A percentile compares a stretch with the other conserved stretches of the same genome.
phyloP scores from a whole-genome alignment of 2,329 filamentous ascomycete genomes.

The Colletotrichum noveboracense region DNA sequence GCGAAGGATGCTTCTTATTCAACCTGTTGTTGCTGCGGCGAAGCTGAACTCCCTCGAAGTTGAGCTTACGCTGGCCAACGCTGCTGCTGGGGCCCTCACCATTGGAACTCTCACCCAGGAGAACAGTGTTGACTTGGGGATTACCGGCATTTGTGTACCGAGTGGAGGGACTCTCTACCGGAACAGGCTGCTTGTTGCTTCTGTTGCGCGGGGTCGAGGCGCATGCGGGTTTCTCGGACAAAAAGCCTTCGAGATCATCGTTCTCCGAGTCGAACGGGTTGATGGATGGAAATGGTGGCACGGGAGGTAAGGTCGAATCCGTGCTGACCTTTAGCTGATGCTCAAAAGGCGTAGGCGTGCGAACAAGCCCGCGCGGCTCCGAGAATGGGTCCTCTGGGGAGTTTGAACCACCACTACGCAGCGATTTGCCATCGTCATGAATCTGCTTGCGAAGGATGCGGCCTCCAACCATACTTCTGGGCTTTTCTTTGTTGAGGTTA shows the following conservation, averaged over 20 bases:
- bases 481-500: constrained; percentile 39
- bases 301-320: neutral
- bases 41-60: neutral
- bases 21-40: neutral
- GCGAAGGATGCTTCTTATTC: constrained; percentile 50
- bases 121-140: neutral
- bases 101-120: neutral
- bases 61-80: neutral
- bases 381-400: constrained; percentile 35
- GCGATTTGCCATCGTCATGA: constrained; percentile 31
- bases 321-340: constrained; percentile 13
- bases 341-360: constrained; percentile 29
- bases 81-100: neutral
- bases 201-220: constrained; percentile 41
- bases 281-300: neutral
- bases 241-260: constrained; percentile 41
- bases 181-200: neutral
- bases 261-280: constrained; percentile 42
- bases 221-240: constrained; percentile 38
- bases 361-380: constrained; percentile 20
- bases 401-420: constrained; percentile 26
- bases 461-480: constrained; percentile 36
- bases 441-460: constrained; percentile 32
- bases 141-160: neutral
- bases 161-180: neutral